Conservation (phyloP, 2,329 filamentous ascomycete species). For the Keithomyces neogunnii region DNA sequence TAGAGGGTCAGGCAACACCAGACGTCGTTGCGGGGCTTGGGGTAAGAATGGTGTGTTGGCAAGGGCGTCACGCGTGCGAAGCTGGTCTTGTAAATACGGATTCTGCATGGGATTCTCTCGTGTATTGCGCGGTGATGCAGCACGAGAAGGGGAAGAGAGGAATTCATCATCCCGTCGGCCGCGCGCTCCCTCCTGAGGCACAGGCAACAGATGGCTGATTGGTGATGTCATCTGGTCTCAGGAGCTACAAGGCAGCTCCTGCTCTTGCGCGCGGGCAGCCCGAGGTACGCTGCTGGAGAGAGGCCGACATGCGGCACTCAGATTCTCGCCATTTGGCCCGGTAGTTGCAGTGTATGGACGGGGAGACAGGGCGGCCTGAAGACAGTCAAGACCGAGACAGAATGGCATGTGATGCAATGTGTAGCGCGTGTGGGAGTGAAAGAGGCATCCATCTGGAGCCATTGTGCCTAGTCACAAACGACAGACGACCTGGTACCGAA, state of each 20-base stretch:
- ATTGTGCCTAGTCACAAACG: too few species aligned
- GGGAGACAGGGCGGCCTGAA: neutral
- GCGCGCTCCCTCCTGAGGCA: slow-evolving; percentile 7
- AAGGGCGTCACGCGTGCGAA: slow-evolving; percentile 8
- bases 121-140: neutral
- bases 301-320: slow-evolving; percentile 4
- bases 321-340: slow-evolving; percentile 1
- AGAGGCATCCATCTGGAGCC: neutral
- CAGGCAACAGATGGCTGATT: slow-evolving; percentile 5
- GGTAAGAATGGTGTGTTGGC: slow-evolving; percentile 10
- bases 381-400: neutral
- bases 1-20: slow-evolving; percentile 52
- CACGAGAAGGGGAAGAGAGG: neutral
- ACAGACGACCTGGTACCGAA: too few species aligned
- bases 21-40: slow-evolving; percentile 29
- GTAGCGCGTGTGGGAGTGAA: neutral
- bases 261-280: neutral
- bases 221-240: slow-evolving; percentile 8
- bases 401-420: slow-evolving; percentile 7
- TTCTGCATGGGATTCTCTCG: slow-evolving; percentile 3
- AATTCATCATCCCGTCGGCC: slow-evolving; percentile 7
- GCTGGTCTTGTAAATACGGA: neutral
- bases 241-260: neutral
- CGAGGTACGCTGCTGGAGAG: slow-evolving; percentile 2
- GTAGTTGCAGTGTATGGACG: neutral